Percentiles rank a stretch among this genome's conserved stretches.
Evolutionary conservation across 257 asterid genomes (phyloP).

Genomic region (Solanum piurae): DNA sequence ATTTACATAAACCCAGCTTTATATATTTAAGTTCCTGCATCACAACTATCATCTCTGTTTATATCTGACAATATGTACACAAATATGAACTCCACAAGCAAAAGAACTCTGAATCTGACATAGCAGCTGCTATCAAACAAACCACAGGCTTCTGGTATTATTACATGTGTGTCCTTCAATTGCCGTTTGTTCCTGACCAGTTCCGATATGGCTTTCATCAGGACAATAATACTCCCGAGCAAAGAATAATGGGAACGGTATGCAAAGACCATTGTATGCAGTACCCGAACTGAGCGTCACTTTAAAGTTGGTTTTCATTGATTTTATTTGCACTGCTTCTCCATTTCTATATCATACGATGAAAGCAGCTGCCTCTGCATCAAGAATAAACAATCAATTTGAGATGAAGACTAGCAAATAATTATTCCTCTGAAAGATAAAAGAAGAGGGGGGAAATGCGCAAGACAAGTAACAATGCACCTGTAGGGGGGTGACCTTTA

Average conservation of each 20-base stretch:
- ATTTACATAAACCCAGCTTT: conserved; percentile 21
- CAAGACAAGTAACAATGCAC: background rate
- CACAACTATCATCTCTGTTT: conserved; percentile 17
- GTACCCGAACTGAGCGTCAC: conserved; percentile 17
- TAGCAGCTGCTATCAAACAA: conserved; percentile 23
- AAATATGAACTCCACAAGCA: conserved; percentile 11
- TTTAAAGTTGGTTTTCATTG: conserved; percentile 22
- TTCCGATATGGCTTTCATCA: background rate
- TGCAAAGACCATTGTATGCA: background rate
- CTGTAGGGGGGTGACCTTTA: background rate
- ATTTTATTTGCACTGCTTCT: conserved; percentile 26
- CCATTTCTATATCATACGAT: conserved; percentile 36
- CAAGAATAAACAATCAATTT: background rate
- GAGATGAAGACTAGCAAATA: background rate
- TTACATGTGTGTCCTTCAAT: conserved; percentile 4
- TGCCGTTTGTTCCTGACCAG: background rate
- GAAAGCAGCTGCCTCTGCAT: conserved; percentile 54
- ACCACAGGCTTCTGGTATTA: conserved; percentile 2
- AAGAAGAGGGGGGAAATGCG: background rate
- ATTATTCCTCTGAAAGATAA: background rate
- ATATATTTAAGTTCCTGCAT: conserved; percentile 26
- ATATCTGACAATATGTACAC: conserved; percentile 32
- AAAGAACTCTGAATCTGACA: conserved; percentile 8
- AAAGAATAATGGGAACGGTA: background rate
- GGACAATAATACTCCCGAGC: background rate